phyloP scores from a whole-genome alignment of 176 grass and related monocot species.

The Olyra latifolia region DNA sequence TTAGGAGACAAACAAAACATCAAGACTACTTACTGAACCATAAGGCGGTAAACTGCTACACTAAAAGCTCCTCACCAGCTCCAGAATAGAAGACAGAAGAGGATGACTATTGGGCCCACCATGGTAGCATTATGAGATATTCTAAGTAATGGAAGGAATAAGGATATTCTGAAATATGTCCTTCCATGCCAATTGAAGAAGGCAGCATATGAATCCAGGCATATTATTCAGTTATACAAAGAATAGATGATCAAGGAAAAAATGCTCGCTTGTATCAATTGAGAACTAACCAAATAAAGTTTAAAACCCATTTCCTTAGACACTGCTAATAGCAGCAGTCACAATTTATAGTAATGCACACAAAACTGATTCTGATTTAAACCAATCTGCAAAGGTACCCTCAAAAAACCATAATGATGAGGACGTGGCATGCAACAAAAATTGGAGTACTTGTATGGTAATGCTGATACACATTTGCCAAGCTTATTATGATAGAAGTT shows the following conservation, averaged over 20 bases:
- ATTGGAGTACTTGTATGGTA: neutral
- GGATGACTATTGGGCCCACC: neutral
- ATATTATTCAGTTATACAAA: neutral
- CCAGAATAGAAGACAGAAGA: constrained; percentile 4
- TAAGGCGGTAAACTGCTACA: neutral
- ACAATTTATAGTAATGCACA: neutral
- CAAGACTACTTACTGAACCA: constrained; percentile 7
- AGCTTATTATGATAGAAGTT: neutral
- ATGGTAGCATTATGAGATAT: neutral
- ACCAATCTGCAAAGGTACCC: neutral
- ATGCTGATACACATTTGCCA: neutral
- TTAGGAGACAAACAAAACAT: neutral
- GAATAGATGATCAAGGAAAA: neutral
- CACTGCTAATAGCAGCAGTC: neutral
- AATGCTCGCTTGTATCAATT: neutral
- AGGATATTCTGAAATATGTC: neutral
- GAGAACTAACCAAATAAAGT: neutral
- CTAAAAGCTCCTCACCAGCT: neutral
- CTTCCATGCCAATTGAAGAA: constrained; percentile 19
- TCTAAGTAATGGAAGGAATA: neutral
- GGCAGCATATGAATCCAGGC: neutral
- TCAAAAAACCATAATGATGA: neutral
- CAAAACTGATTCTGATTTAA: neutral
- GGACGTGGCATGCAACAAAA: neutral
- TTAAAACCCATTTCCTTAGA: constrained; percentile 3